Conservation (phyloP, 805 yeast species). For the Komagataella kurtzmanii region DNA sequence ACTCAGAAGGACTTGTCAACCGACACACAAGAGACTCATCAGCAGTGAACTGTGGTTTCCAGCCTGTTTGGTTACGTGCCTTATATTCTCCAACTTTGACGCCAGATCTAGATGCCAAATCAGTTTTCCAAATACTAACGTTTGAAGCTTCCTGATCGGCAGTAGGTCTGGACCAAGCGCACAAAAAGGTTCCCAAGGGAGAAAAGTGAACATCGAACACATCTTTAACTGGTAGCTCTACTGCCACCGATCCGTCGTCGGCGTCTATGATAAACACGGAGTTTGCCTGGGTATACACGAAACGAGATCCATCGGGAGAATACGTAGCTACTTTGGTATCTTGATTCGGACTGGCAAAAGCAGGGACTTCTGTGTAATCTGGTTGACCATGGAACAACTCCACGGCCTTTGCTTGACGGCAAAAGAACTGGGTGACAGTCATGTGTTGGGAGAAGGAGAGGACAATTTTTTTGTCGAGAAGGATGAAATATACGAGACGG, state of each 20-base stretch:
- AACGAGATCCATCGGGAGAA: slow-evolving; percentile 51
- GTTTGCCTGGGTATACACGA: slow-evolving; percentile 62
- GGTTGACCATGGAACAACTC: slow-evolving; percentile 39
- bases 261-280: slow-evolving; percentile 47
- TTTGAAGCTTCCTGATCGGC: slow-evolving; percentile 71
- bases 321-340: slow-evolving; percentile 56
- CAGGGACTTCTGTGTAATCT: slow-evolving; percentile 15
- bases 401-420: slow-evolving; percentile 43
- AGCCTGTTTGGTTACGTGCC: slow-evolving; percentile 74
- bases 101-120: slow-evolving; percentile 14
- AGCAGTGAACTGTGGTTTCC: slow-evolving; percentile 84
- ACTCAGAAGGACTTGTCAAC: slow-evolving; percentile 34
- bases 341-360: slow-evolving; percentile 15
- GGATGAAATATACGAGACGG: background rate
- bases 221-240: slow-evolving; percentile 43
- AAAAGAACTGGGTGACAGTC: background rate
- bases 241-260: slow-evolving; percentile 29
- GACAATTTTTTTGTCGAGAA: background rate
- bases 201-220: slow-evolving; percentile 78
- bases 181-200: slow-evolving; percentile 72
- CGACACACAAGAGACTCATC: slow-evolving; percentile 67
- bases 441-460: background rate
- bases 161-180: slow-evolving; percentile 84
- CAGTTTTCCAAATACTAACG: slow-evolving; percentile 60
- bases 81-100: slow-evolving; percentile 47